phyloP scores from a whole-genome alignment of 768 basidiomycete genomes.

The Boletus rubropictus region DNA sequence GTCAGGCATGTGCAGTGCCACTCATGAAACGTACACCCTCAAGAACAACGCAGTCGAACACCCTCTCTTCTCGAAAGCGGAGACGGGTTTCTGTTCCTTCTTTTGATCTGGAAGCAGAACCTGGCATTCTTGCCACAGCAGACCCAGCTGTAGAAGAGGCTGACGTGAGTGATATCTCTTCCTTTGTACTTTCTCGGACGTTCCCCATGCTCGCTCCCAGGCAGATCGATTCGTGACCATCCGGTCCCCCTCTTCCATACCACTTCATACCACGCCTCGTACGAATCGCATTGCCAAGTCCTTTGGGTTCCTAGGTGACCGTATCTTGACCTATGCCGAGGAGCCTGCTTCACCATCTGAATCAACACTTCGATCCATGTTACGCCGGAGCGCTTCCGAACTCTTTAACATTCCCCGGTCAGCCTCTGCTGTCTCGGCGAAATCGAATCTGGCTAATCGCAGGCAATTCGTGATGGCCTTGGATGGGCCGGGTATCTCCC shows the following conservation, averaged over 20 bases:
- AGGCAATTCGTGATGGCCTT: constrained; percentile 53
- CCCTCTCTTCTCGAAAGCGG: constrained; percentile 38
- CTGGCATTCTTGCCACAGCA: constrained; percentile 16
- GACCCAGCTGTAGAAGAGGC: constrained; percentile 23
- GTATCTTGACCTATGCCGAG: constrained; percentile 49
- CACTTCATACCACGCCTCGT: constrained; percentile 58
- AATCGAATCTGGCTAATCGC: constrained; percentile 49
- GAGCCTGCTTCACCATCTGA: constrained; percentile 30
- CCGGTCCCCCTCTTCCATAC: constrained; percentile 45
- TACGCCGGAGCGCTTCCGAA: constrained; percentile 48
- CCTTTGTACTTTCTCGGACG: not conserved
- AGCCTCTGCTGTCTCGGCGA: constrained; percentile 43
- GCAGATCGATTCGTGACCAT: constrained; percentile 57
- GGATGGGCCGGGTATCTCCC: constrained; percentile 59
- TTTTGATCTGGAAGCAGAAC: constrained; percentile 34
- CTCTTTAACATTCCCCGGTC: constrained; percentile 37
- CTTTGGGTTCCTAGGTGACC: constrained; percentile 54
- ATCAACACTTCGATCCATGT: constrained; percentile 39
- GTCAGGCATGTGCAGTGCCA: constrained; percentile 22
- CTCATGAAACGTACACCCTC: constrained; percentile 35
- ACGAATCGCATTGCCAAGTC: constrained; percentile 61
- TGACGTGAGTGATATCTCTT: constrained; percentile 21
- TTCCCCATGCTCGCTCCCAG: constrained; percentile 27
- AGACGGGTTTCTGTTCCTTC: constrained; percentile 38
- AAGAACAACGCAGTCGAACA: constrained; percentile 34